A percentile compares a stretch with the other conserved stretches of the same genome.
These are phyloP conservation scores for Gleditsia sinensis DNA, from an alignment of 306 rosid genomes.

Conservation along the genomic window DNA sequence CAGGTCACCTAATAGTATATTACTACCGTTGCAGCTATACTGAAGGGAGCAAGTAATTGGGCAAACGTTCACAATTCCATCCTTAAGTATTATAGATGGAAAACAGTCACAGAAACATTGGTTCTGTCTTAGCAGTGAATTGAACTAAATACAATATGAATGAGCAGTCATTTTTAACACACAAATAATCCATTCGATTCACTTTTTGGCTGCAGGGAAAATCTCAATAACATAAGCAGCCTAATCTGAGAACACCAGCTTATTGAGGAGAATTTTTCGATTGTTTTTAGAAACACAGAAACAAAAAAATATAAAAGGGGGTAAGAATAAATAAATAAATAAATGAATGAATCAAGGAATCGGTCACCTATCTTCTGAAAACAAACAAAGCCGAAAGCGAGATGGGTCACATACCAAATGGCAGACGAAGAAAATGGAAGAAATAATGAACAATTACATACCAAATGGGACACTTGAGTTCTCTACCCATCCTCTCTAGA, in stretches of 20 bases:
- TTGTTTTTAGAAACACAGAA: neutral
- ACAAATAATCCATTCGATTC: no score
- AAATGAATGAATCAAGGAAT: neutral
- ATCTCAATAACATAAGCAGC: neutral
- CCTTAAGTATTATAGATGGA: neutral
- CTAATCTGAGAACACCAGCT: neutral
- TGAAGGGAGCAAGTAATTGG: neutral
- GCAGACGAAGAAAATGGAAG: no score
- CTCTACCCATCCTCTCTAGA: constrained; percentile 85
- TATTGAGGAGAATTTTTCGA: neutral
- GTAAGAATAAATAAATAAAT: neutral
- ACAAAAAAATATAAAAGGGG: neutral
- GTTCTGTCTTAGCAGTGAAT: no score
- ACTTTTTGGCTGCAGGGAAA: constrained; percentile 5
- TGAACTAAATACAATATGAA: neutral
- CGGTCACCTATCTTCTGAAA: neutral
- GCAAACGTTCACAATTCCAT: neutral
- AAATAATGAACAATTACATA: no score
- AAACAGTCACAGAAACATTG: neutral
- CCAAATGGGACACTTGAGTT: constrained; percentile 95
- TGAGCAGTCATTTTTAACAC: neutral
- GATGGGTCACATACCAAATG: neutral
- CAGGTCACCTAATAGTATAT: neutral
- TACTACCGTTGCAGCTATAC: neutral
- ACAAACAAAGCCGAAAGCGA: neutral